Conservation (phyloP, 805 yeast genomes). For the Lipomyces spencermartinsiae region DNA sequence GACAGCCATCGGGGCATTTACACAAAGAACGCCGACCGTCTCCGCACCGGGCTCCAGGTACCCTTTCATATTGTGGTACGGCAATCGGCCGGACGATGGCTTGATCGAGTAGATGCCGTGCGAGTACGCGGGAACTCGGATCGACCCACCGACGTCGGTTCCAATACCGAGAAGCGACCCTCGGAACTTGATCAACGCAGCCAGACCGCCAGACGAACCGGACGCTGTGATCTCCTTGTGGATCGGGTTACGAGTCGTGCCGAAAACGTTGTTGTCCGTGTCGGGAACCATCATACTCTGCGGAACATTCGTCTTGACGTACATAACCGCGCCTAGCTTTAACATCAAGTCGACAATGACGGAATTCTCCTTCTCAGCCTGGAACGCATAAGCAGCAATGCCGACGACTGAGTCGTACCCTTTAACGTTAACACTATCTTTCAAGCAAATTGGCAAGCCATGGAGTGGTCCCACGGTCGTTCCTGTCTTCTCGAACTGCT, state of each 20-base stretch:
- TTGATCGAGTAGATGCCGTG: slow-evolving; percentile 53
- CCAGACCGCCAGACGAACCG: slow-evolving; percentile 63
- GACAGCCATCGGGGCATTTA: slow-evolving; percentile 72
- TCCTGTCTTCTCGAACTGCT: slow-evolving; percentile 53
- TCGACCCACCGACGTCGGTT: slow-evolving; percentile 60
- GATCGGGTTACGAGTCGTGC: slow-evolving; percentile 58
- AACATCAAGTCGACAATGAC: slow-evolving; percentile 54
- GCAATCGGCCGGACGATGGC: slow-evolving; percentile 55
- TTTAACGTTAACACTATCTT: slow-evolving; percentile 64
- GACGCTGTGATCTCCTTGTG: slow-evolving; percentile 56
- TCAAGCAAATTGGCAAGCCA: slow-evolving; percentile 70
- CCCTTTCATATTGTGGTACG: slow-evolving; percentile 42
- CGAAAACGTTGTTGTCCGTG: slow-evolving; percentile 61
- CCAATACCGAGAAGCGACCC: slow-evolving; percentile 62
- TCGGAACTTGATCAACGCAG: slow-evolving; percentile 54
- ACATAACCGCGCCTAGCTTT: slow-evolving; percentile 63
- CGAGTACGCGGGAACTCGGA: slow-evolving; percentile 56
- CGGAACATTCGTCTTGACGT: slow-evolving; percentile 64
- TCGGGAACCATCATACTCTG: slow-evolving; percentile 64
- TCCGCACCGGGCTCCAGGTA: slow-evolving; percentile 47
- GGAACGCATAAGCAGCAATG: slow-evolving; percentile 36
- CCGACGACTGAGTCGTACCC: slow-evolving; percentile 58
- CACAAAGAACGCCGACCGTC: slow-evolving; percentile 58
- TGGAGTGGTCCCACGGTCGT: slow-evolving; percentile 59
- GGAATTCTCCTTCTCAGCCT: slow-evolving; percentile 49